Base-by-base conservation (phyloP, 108 stramenopile genomes). In the Skeletonema marinoi region DNA sequence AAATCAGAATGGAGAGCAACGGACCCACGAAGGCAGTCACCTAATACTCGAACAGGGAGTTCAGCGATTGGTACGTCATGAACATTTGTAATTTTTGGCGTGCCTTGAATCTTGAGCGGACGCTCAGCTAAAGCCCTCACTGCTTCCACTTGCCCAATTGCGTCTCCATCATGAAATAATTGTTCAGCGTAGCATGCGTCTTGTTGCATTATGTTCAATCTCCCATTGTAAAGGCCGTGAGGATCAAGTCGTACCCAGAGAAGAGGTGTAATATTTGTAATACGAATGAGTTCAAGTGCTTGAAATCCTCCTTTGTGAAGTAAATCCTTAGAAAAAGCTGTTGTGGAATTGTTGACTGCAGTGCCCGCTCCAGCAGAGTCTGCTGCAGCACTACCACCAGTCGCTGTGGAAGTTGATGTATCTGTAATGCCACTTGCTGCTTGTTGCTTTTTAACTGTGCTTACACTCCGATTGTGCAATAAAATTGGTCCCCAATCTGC, bases 181-280 rank as follows among this genome's bases (percentile, higher is more conserved):
- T 90, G 85, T 51, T 96, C 95, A 1, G 90, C 95, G 19, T 93
- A 73, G 41, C 92, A 96, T 35, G 92, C 90, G 83, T 96, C 95
- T 68, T 89, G 95, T 74, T 93, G 92, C 79, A 84, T 88, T 10
- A 93, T 88, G 46, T 90, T 78, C 6, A 96, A 82, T 65, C 86
- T 75, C 4, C 92, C 92, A 60, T 85, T 88, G 62, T 90, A 96
- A 16, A 89, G 75, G n/a, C 88, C 85, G 64, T 88, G 88, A 4
- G 95, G 91, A 75, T 96, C 95, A 6, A 96, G 90, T 44, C 95
- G 77, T 4, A 92, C 82, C 95, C 95, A 96, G 12, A 96, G 70
- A 29, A 96, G 82, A 11, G 95, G 95, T 4, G 92, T 92, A 12
- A 84, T 68, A 71, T 96, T 96, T 19, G 95, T 96, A 14, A 96